Evolutionary conservation across 441 rosid genomes (phyloP).

Genomic region (Pelargonium cotyledonis): DNA sequence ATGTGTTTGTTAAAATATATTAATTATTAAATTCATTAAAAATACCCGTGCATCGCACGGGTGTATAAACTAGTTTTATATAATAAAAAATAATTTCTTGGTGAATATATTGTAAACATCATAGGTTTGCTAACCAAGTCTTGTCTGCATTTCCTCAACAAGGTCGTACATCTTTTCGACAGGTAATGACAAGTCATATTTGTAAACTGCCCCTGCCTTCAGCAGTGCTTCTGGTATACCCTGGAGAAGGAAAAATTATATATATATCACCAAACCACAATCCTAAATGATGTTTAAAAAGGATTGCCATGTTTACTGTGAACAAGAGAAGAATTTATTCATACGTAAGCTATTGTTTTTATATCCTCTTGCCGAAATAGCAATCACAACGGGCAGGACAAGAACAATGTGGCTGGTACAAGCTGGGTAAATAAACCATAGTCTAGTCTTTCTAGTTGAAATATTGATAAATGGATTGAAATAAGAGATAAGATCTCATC

Average conservation of each 20-base stretch:
- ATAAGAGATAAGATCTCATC: neutral
- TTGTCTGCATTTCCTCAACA: slow-evolving; percentile 69
- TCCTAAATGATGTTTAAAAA: too few species aligned
- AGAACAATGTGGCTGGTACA: neutral
- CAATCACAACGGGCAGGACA: neutral
- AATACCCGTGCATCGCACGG: too few species aligned
- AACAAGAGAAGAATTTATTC: too few species aligned
- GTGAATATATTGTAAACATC: neutral
- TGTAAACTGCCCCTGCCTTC: slow-evolving; percentile 81
- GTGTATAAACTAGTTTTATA: too few species aligned
- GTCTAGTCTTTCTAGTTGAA: neutral
- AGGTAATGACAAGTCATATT: slow-evolving; percentile 86
- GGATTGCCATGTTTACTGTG: too few species aligned
- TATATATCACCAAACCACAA: slow-evolving; percentile 8
- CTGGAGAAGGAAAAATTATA: slow-evolving; percentile 28
- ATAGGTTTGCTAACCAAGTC: slow-evolving; percentile 49
- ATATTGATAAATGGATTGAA: neutral
- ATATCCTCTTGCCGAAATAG: neutral
- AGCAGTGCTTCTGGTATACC: slow-evolving; percentile 83
- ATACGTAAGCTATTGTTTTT: too few species aligned
- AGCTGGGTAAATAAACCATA: neutral
- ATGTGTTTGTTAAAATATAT: too few species aligned
- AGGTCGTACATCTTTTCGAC: slow-evolving; percentile 75
- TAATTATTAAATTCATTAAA: too few species aligned
- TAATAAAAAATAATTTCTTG: too few species aligned